Evolutionary conservation across 208 protist species (phyloP).

Genomic region (Crithidia expoeki): DNA sequence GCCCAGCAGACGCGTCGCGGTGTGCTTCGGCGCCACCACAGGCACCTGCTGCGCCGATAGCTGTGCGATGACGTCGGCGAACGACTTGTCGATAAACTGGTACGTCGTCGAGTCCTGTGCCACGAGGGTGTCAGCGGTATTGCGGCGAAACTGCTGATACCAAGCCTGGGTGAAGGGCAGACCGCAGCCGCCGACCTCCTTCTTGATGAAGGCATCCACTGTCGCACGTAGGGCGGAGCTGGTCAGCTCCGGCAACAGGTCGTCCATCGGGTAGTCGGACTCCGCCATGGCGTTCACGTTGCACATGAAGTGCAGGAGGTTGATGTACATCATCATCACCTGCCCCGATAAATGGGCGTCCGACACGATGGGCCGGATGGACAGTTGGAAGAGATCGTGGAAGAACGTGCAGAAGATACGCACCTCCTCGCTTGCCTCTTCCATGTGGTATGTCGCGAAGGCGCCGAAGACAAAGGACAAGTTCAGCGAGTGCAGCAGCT

Average conservation of each 20-base stretch:
- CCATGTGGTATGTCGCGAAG: slow-evolving; percentile 88
- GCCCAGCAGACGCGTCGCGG: slow-evolving; percentile 44
- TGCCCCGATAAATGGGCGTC: slow-evolving; percentile 54
- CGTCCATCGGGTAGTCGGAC: slow-evolving; percentile 36
- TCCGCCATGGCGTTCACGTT: slow-evolving; percentile 88
- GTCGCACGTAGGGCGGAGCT: slow-evolving; percentile 49
- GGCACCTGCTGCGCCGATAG: slow-evolving; percentile 38
- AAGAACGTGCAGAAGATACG: slow-evolving; percentile 84
- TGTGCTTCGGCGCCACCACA: slow-evolving; percentile 23
- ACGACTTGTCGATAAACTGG: slow-evolving; percentile 65
- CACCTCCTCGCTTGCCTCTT: slow-evolving; percentile 55
- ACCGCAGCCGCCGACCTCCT: slow-evolving; percentile 72
- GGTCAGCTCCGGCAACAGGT: slow-evolving; percentile 68
- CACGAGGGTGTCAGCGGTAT: slow-evolving; percentile 71
- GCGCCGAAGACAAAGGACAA: slow-evolving; percentile 80
- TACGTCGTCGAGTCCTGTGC: slow-evolving; percentile 71
- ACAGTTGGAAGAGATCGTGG: slow-evolving; percentile 80
- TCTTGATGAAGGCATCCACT: slow-evolving; percentile 69
- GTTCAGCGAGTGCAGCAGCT: slow-evolving; percentile 76
- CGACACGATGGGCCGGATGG: slow-evolving; percentile 59
- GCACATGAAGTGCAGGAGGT: slow-evolving; percentile 89
- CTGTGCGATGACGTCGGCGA: slow-evolving; percentile 47
- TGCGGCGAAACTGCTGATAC: slow-evolving; percentile 74
- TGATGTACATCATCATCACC: slow-evolving; percentile 85
- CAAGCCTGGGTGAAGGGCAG: slow-evolving; percentile 78